Evolutionary conservation across 2,329 filamentous ascomycete genomes (phyloP), one percentile per base, ranked within the genome.

Genomic region (Colletotrichum theobromicola): DNA sequence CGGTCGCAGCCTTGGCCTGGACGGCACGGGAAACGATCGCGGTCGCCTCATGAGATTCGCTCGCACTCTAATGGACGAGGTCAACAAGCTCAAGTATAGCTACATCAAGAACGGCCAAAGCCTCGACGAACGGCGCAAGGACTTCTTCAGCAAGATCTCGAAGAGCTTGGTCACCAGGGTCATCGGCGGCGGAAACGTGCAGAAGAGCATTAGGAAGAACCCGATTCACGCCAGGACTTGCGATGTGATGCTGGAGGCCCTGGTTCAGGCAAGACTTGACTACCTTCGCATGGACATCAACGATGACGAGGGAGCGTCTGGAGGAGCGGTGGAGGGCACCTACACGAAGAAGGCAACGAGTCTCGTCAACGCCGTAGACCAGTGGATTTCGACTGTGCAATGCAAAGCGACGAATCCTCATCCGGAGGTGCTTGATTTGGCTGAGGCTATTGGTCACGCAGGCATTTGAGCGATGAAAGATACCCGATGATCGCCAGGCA

Each of bases 201-300:
- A 28, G 28, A 60, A 32, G 57, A 32, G 13, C 28, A n/a, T 28
- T 2, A 32, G 5, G 7, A n/a, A 32, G 26, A 34, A 60, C 18
- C 57, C 26, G 5, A 21, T 60, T 34, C 18, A n/a, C n/a, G n/a
- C 26, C 28, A 4, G 7, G 28, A 60, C 57, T 32, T 60, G 57
- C 30, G 57, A 60, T 4, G 57, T 32, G 18, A 60, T 60, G 28
- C 57, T 60, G 16, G 30, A 34, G 18, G 18, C 28, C 4, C 18
- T 60, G 18, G 28, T 32, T 16, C 26, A 60, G 18, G 57, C 28
- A 13, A 28, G 57, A 13, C 18, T 60, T 1, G 16, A 28, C 18
- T 60, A 60, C 18, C 57, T 60, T 32, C 57, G 57, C 26, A 60
- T 60, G 57, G 57, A 34, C 13, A 9, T 60, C 18, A 13, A 34